Conservation (phyloP, 108 stramenopile genomes). For the Pseudonitzschia pungens region DNA sequence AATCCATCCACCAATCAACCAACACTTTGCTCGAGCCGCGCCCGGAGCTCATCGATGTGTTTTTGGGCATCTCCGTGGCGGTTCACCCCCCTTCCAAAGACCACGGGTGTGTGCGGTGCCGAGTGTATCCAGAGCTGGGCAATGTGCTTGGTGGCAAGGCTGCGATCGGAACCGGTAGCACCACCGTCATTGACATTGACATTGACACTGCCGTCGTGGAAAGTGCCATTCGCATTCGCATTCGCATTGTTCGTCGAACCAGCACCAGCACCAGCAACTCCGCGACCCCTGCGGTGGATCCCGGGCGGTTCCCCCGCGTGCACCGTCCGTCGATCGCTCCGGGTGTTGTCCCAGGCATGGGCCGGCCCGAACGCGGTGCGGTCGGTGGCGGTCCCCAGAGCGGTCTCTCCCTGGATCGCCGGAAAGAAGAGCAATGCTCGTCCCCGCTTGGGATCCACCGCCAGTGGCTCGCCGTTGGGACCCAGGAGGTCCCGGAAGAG, state of each 20-base stretch:
- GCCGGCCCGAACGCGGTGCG: neutral
- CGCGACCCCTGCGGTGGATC: too few species aligned
- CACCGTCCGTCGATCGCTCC: neutral
- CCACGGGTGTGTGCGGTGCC: neutral
- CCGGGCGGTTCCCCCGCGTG: conserved; percentile 4
- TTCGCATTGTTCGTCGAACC: too few species aligned
- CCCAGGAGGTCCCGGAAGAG: neutral
- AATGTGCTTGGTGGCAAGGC: neutral
- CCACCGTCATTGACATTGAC: too few species aligned
- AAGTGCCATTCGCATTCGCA: too few species aligned
- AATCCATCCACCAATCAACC: too few species aligned
- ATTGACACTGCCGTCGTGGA: too few species aligned
- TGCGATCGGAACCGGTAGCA: neutral
- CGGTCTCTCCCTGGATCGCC: neutral
- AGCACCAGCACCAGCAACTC: too few species aligned
- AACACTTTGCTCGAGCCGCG: too few species aligned
- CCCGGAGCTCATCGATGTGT: neutral
- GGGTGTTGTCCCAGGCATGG: neutral
- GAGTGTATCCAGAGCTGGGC: conserved; percentile 10
- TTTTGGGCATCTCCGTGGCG: neutral
- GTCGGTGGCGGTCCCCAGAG: neutral
- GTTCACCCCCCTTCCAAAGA: conserved; percentile 1
- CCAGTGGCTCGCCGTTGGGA: neutral
- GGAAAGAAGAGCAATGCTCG: conserved; percentile 9
- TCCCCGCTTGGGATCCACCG: neutral